Conservation (phyloP, 2,329 filamentous ascomycete species). For the Clathrospora elynae region DNA sequence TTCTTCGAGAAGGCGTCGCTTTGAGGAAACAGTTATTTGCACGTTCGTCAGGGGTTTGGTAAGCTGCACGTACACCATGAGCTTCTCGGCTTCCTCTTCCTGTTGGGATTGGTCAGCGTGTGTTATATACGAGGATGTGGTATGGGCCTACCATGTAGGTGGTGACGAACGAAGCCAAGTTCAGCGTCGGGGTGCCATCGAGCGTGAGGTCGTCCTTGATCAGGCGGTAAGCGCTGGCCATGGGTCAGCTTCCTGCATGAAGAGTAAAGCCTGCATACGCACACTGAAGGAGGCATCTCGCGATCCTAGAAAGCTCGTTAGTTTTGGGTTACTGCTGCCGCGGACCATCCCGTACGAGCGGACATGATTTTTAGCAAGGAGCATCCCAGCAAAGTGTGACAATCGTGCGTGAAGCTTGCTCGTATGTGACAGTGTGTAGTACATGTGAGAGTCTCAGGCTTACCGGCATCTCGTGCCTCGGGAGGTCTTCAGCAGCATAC, state of each 20-base stretch:
- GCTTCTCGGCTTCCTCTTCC: conserved; percentile 94
- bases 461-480: conserved; percentile 85
- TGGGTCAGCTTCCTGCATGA: background rate
- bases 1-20: conserved; percentile 87
- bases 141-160: conserved; percentile 77
- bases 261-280: conserved; percentile 12
- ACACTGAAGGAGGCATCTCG: conserved; percentile 86
- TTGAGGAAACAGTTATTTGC: conserved; percentile 9
- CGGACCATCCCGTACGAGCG: no score
- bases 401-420: no score
- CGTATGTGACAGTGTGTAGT: no score
- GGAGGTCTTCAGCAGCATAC: conserved; percentile 81
- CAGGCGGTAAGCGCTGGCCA: conserved; percentile 77
- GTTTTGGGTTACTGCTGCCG: background rate
- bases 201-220: conserved; percentile 88
- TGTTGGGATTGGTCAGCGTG: conserved; percentile 40
- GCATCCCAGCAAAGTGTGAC: no score
- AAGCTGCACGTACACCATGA: conserved; percentile 72
- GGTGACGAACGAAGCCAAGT: conserved; percentile 89
- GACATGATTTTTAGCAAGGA: no score
- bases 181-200: conserved; percentile 68
- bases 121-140: conserved; percentile 30
- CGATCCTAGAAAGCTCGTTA: conserved; percentile 24
- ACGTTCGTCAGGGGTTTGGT: background rate
- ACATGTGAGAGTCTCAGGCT: conserved; percentile 26